phyloP scores from a whole-genome alignment of 2,329 filamentous ascomycete genomes.

The Pseudocercospora musae region DNA sequence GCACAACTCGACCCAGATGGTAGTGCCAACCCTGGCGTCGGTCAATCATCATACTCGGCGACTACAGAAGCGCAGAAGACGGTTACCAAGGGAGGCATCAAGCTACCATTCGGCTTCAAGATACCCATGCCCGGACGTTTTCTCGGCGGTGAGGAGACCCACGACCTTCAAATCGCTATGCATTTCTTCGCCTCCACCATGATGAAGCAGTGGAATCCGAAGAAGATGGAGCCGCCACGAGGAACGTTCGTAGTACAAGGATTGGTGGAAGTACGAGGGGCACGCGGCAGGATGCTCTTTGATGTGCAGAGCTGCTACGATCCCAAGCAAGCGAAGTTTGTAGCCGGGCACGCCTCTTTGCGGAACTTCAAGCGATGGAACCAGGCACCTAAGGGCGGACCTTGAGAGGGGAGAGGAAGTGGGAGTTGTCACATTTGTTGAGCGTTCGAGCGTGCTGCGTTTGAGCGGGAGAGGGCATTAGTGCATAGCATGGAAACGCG shows the following conservation, averaged over 20 bases:
- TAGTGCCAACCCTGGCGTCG: slow-evolving; percentile 13
- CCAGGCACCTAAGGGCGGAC: slow-evolving; percentile 41
- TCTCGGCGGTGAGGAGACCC: slow-evolving; percentile 10
- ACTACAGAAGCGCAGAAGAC: background rate
- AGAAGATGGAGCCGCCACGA: slow-evolving; percentile 40
- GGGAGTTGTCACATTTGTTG: background rate
- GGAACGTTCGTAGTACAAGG: slow-evolving; percentile 46
- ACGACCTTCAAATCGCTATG: slow-evolving; percentile 32
- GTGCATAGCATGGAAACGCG: background rate
- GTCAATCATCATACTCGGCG: slow-evolving; percentile 4
- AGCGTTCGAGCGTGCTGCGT: slow-evolving; percentile 2
- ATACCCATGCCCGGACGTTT: slow-evolving; percentile 23
- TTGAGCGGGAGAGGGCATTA: background rate
- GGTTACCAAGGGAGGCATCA: slow-evolving; percentile 13
- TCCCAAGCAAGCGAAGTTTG: slow-evolving; percentile 40
- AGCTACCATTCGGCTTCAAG: slow-evolving; percentile 26
- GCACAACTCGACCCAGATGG: slow-evolving; percentile 24
- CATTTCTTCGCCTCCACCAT: slow-evolving; percentile 28
- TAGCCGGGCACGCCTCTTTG: slow-evolving; percentile 31
- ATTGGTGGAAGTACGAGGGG: slow-evolving; percentile 46
- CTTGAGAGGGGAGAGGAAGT: slow-evolving; percentile 24
- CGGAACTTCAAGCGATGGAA: slow-evolving; percentile 35
- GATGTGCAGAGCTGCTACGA: slow-evolving; percentile 48
- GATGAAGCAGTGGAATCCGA: slow-evolving; percentile 32
- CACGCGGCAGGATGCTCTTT: slow-evolving; percentile 41